A percentile compares a stretch with the other conserved stretches of the same genome.
phyloP scores from a whole-genome alignment of 176 grass and related monocot genomes.

The Juncus effusus region DNA sequence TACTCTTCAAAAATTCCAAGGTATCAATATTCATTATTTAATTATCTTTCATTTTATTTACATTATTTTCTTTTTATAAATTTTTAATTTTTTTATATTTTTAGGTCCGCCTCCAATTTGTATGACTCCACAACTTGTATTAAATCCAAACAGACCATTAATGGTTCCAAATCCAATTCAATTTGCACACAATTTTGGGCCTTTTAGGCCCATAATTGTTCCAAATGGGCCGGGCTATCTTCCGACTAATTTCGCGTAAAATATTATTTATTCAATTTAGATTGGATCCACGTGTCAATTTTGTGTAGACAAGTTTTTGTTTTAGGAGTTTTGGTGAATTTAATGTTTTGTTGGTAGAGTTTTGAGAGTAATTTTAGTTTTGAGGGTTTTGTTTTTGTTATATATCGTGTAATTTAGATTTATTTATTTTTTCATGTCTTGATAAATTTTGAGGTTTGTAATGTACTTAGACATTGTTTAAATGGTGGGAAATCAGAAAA shows the following conservation, averaged over 20 bases:
- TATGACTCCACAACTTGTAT: conserved; percentile 8
- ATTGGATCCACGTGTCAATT: conserved; percentile 14
- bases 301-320: conserved; percentile 7
- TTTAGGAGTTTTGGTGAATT: conserved; percentile 14
- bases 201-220: conserved; percentile 18
- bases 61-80: not conserved
- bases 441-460: too few relatives aligned
- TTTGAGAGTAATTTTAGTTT: conserved; percentile 13
- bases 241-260: conserved; percentile 11
- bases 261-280: not conserved
- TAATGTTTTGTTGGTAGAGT: conserved; percentile 15
- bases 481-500: too few relatives aligned
- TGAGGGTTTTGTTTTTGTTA: conserved; percentile 16
- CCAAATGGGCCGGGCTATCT: conserved; percentile 3
- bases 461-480: too few relatives aligned
- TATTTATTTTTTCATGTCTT: too few relatives aligned
- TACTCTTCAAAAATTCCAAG: conserved; percentile 25
- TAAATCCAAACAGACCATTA: not conserved
- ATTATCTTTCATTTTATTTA: not conserved
- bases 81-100: conserved; percentile 13
- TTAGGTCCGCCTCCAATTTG: conserved; percentile 18
- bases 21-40: conserved; percentile 15
- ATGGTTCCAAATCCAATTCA: conserved; percentile 18
- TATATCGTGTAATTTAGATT: too few relatives aligned
- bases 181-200: conserved; percentile 8